Evolutionary conservation across 495 filamentous ascomycete species (phyloP).

Genomic region (Hyaloscypha hepaticicola): DNA sequence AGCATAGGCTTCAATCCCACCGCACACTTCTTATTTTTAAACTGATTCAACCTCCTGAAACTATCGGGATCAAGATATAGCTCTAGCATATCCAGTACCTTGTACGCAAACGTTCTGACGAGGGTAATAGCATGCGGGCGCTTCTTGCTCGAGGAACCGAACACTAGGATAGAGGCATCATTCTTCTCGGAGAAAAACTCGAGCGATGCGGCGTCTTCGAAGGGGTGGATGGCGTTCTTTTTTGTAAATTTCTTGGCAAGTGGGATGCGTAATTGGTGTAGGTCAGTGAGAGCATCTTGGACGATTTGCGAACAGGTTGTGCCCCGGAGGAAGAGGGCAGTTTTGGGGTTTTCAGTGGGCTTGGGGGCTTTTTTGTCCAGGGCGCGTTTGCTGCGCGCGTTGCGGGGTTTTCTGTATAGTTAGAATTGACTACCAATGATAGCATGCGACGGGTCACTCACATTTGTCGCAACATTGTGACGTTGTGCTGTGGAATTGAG

Average conservation of each 20-base stretch:
- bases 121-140: conserved; percentile 85
- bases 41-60: conserved; percentile 66
- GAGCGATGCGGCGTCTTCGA: conserved; percentile 81
- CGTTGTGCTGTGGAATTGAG: conserved; percentile 21
- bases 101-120: conserved; percentile 76
- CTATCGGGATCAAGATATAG: conserved; percentile 68
- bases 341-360: conserved; percentile 81
- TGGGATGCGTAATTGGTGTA: conserved; percentile 77
- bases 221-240: conserved; percentile 91
- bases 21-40: conserved; percentile 79
- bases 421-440: not conserved
- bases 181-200: conserved; percentile 97
- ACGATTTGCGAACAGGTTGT: conserved; percentile 75
- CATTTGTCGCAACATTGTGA: conserved; percentile 51
- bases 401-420: conserved; percentile 74
- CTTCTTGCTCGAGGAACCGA: conserved; percentile 86
- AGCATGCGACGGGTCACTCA: conserved; percentile 28
- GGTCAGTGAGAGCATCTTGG: conserved; percentile 76
- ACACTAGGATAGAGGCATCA: conserved; percentile 77
- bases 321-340: conserved; percentile 79
- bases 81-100: conserved; percentile 92
- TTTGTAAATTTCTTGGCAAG: conserved; percentile 85
- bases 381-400: conserved; percentile 88
- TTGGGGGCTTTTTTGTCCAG: conserved; percentile 92
- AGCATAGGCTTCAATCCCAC: conserved; percentile 86